Conservation (phyloP, 2,329 filamentous ascomycete species). For the Scytalidium sp. region DNA sequence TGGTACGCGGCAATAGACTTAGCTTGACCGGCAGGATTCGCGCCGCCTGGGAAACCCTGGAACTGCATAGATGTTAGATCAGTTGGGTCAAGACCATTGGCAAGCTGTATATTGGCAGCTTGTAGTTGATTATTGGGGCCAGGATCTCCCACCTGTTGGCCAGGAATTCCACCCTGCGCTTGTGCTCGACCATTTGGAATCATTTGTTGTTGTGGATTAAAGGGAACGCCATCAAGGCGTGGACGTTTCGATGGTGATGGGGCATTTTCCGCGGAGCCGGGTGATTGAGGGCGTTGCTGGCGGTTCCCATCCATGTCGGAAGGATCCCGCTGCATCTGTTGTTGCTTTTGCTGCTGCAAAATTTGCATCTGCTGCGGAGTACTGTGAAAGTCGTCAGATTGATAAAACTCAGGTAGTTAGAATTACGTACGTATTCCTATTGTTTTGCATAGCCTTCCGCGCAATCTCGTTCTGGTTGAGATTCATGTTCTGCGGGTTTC, state of each 20-base stretch:
- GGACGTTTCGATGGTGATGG: slow-evolving; percentile 90
- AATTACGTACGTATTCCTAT: slow-evolving; percentile 65
- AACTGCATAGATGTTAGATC: slow-evolving; percentile 75
- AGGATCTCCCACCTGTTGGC: slow-evolving; percentile 61
- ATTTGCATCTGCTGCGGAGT: slow-evolving; percentile 66
- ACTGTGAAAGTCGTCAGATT: slow-evolving; percentile 5
- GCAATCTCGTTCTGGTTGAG: slow-evolving; percentile 62
- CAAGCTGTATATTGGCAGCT: slow-evolving; percentile 59
- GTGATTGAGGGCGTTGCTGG: slow-evolving; percentile 71
- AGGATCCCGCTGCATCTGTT: slow-evolving; percentile 83
- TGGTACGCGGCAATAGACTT: slow-evolving; percentile 85
- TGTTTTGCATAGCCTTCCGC: slow-evolving; percentile 76
- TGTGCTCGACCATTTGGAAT: slow-evolving; percentile 71
- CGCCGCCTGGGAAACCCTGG: slow-evolving; percentile 55
- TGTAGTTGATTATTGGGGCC: slow-evolving; percentile 43
- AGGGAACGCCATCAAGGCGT: slow-evolving; percentile 66
- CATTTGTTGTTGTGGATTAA: slow-evolving; percentile 67
- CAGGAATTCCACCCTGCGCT: slow-evolving; percentile 65
- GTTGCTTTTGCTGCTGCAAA: slow-evolving; percentile 68
- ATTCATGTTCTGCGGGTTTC: slow-evolving; percentile 58
- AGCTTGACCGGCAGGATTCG: slow-evolving; percentile 29
- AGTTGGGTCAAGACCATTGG: slow-evolving; percentile 73
- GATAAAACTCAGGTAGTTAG: not conserved
- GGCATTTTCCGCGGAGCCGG: slow-evolving; percentile 79
- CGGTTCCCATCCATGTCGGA: slow-evolving; percentile 84